Conservation (phyloP, 225 moss, liverwort and hornwort genomes). For the Pleurozium schreberi region DNA sequence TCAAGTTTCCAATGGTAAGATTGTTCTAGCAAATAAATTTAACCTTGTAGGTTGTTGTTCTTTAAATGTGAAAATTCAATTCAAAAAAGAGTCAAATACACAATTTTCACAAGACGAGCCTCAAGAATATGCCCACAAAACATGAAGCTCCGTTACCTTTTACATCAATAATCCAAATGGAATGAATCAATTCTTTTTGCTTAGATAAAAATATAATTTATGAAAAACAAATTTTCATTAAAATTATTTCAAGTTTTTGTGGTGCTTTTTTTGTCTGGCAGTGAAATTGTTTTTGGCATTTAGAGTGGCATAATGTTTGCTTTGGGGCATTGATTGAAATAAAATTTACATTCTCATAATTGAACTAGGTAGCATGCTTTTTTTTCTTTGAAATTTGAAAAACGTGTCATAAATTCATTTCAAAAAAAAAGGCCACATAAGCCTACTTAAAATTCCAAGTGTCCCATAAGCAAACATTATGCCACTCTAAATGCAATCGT, state of each 20-base stretch:
- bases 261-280: accelerated
- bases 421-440: neutral
- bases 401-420: neutral
- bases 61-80: neutral
- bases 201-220: neutral
- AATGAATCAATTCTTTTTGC: neutral
- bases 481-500: no score
- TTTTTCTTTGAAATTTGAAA: neutral
- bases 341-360: neutral
- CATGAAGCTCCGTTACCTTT: neutral
- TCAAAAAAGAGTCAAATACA: accelerated
- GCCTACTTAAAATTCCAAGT: neutral
- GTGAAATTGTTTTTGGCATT: neutral
- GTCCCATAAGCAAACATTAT: no score
- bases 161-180: neutral
- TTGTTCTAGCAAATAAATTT: neutral
- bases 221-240: neutral
- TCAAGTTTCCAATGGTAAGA: neutral
- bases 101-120: neutral
- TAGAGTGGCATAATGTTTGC: neutral
- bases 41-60: no score
- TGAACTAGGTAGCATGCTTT: neutral
- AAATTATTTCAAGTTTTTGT: neutral
- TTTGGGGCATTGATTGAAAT: neutral
- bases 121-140: neutral